Conservation (phyloP, 306 rosid genomes). For the Gastrolobium bilobum region DNA sequence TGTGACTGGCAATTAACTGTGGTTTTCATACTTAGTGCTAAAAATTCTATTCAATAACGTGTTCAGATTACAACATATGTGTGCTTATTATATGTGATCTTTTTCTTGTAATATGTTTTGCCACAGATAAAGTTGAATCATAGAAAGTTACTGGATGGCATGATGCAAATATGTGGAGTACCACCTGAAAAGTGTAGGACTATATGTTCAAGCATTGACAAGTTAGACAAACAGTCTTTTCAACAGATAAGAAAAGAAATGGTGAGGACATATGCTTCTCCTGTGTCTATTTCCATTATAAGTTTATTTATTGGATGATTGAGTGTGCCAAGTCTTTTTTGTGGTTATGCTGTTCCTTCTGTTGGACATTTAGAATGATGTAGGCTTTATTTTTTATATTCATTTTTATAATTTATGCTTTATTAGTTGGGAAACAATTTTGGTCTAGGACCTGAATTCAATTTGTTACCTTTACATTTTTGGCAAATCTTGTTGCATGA, state of each 20-base stretch:
- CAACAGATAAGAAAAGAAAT: slow-evolving; percentile 87
- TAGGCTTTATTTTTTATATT: neutral
- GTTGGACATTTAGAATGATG: slow-evolving; percentile 22
- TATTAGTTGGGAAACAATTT: slow-evolving; percentile 30
- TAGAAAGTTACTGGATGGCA: slow-evolving; percentile 87
- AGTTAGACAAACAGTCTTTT: slow-evolving; percentile 90
- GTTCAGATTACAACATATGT: neutral
- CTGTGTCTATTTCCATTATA: slow-evolving; percentile 31
- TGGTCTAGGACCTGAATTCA: neutral
- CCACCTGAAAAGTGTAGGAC: slow-evolving; percentile 93
- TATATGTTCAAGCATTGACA: slow-evolving; percentile 95
- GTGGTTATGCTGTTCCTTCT: slow-evolving; percentile 13
- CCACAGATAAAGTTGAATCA: slow-evolving; percentile 91
- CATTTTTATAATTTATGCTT: slow-evolving; percentile 16
- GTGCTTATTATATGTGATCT: neutral
- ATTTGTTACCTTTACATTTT: slow-evolving; percentile 8
- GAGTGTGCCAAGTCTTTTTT: neutral
- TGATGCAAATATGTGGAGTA: slow-evolving; percentile 95
- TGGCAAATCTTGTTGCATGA: slow-evolving; percentile 18
- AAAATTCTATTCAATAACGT: slow-evolving; percentile 10
- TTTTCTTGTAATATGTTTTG: slow-evolving; percentile 30
- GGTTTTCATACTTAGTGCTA: slow-evolving; percentile 1
- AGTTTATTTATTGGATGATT: slow-evolving; percentile 21
- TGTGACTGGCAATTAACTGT: slow-evolving; percentile 25
- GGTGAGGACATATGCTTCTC: slow-evolving; percentile 61